phyloP scores from a whole-genome alignment of 805 yeast species.

The Schwanniomyces sp. region DNA sequence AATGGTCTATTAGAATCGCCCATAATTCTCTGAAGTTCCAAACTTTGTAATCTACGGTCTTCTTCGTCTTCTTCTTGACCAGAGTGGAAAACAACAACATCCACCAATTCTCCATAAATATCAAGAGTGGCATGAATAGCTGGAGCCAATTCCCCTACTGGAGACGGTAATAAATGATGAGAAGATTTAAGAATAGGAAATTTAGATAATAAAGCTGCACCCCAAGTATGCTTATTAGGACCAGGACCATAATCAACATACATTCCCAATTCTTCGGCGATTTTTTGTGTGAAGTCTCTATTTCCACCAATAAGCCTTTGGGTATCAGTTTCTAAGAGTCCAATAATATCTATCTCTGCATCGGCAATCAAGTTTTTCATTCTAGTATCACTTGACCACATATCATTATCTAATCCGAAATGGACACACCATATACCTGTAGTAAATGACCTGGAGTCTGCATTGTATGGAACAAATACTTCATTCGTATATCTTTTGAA shows the following conservation, averaged over 20 bases:
- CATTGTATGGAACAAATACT: slow-evolving; percentile 56
- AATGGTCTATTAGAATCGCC: slow-evolving; percentile 80
- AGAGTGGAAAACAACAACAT: slow-evolving; percentile 94
- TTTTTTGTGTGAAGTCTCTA: slow-evolving; percentile 85
- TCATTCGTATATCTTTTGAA: slow-evolving; percentile 60
- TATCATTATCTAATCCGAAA: slow-evolving; percentile 93
- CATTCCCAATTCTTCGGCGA: slow-evolving; percentile 92
- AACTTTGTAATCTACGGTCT: slow-evolving; percentile 85
- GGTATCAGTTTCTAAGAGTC: slow-evolving; percentile 89
- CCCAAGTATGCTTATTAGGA: slow-evolving; percentile 98
- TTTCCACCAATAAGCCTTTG: slow-evolving; percentile 94
- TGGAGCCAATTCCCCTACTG: slow-evolving; percentile 97
- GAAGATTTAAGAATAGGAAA: slow-evolving; percentile 91
- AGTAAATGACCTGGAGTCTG: slow-evolving; percentile 67
- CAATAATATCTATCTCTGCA: slow-evolving; percentile 87
- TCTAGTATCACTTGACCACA: slow-evolving; percentile 95
- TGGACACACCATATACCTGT: slow-evolving; percentile 99
- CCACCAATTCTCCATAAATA: slow-evolving; percentile 83
- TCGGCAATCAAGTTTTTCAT: slow-evolving; percentile 83
- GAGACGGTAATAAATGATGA: slow-evolving; percentile 91
- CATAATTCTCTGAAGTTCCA: slow-evolving; percentile 76
- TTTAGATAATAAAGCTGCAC: slow-evolving; percentile 86
- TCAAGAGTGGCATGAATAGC: slow-evolving; percentile 96
- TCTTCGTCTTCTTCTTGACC: slow-evolving; percentile 98
- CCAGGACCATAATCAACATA: slow-evolving; percentile 98